Conservation (phyloP, 495 filamentous ascomycete genomes). For the Podospora bellae-mahoneyi region DNA sequence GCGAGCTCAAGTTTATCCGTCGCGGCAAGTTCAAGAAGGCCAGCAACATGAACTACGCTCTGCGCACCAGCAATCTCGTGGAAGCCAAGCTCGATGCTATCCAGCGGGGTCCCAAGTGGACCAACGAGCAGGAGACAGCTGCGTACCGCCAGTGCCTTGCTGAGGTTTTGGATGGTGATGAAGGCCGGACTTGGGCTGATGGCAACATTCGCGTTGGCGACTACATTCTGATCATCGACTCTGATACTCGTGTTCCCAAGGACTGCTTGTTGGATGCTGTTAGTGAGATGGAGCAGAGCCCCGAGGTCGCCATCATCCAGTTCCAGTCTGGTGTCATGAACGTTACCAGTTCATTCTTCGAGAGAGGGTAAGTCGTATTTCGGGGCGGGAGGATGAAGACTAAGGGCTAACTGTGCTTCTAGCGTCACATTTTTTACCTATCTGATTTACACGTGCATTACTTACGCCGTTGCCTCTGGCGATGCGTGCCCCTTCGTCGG, state of each 20-base stretch:
- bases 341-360: conserved; percentile 68
- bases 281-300: conserved; percentile 75
- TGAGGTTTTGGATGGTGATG: conserved; percentile 65
- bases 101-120: conserved; percentile 45
- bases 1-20: conserved; percentile 48
- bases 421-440: conserved; percentile 79
- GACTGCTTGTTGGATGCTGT: conserved; percentile 76
- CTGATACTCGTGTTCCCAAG: conserved; percentile 69
- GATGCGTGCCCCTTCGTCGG: conserved; percentile 76
- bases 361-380: conserved; percentile 47
- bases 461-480: conserved; percentile 73
- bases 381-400: too few species aligned
- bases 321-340: conserved; percentile 84
- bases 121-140: conserved; percentile 45
- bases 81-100: conserved; percentile 54
- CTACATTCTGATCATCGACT: conserved; percentile 74
- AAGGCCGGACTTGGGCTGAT: conserved; percentile 67
- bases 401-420: too few species aligned
- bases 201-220: conserved; percentile 77
- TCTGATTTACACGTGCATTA: conserved; percentile 74
- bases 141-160: conserved; percentile 6
- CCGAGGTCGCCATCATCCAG: conserved; percentile 77
- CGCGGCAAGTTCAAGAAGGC: conserved; percentile 72
- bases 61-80: conserved; percentile 56
- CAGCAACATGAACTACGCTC: conserved; percentile 69